Evolutionary conservation across 2,329 filamentous ascomycete genomes (phyloP).

Genomic region (Claviceps quebecensis): DNA sequence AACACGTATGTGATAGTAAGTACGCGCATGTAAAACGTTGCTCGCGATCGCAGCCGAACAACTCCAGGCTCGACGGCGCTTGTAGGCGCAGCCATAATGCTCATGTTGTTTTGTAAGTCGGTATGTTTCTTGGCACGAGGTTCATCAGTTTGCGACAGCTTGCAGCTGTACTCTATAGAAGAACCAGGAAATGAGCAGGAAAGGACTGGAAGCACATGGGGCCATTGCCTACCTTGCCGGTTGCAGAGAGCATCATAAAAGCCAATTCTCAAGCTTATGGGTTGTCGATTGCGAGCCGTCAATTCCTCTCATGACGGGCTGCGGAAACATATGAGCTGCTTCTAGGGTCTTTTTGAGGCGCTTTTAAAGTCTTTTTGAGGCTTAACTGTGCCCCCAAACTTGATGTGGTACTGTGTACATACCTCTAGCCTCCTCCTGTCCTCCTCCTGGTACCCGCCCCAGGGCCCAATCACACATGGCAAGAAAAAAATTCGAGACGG

Average conservation of each 20-base stretch:
- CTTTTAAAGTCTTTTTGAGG: no score
- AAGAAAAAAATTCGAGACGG: conserved; percentile 23
- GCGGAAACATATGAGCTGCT: no score
- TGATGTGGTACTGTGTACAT: no score
- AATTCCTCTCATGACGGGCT: no score
- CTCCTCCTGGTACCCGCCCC: conserved; percentile 6
- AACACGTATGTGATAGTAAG: not conserved
- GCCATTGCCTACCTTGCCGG: not conserved
- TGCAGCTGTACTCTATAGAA: no score
- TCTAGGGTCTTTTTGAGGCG: no score
- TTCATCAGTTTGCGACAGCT: not conserved
- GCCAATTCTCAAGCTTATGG: no score
- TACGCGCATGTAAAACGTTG: not conserved
- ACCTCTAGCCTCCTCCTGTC: not conserved
- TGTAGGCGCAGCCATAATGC: not conserved
- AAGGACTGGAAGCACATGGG: not conserved
- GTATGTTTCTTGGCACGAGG: not conserved
- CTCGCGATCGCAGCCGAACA: not conserved
- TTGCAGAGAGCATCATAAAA: no score
- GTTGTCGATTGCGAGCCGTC: no score
- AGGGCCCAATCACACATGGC: conserved; percentile 23
- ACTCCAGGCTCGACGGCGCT: not conserved
- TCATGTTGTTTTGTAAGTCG: not conserved
- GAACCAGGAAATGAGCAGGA: not conserved
- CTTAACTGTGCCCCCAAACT: no score